Percentiles rank a stretch among this genome's conserved stretches.
phyloP scores from a whole-genome alignment of 192 early-diverging fungal genomes.

The Piromyces finnis region DNA sequence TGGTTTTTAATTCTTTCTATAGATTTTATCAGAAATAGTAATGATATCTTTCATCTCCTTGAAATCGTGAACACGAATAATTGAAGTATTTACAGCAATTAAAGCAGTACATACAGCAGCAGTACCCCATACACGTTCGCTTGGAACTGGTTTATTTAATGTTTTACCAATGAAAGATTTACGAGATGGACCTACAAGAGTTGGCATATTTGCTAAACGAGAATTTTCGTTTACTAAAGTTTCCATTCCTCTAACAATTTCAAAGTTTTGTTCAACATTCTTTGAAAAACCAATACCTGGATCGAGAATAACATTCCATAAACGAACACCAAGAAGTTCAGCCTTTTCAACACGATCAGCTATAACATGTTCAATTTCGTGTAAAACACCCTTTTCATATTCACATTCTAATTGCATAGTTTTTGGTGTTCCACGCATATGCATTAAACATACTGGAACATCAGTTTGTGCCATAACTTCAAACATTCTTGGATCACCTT shows the following conservation, averaged over 20 bases:
- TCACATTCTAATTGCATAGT: slow-evolving; percentile 64
- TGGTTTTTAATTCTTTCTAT: too few relatives aligned
- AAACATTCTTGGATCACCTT: slow-evolving; percentile 59
- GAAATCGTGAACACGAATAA: slow-evolving; percentile 90
- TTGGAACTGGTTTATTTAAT: slow-evolving; percentile 34
- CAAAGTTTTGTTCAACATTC: slow-evolving; percentile 66
- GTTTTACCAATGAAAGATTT: slow-evolving; percentile 82
- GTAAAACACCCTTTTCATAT: slow-evolving; percentile 53
- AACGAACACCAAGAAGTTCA: slow-evolving; percentile 56
- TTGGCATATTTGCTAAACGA: slow-evolving; percentile 49
- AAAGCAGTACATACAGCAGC: slow-evolving; percentile 72
- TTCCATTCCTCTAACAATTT: slow-evolving; percentile 54
- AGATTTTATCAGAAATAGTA: slow-evolving; percentile 50
- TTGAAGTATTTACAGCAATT: slow-evolving; percentile 58
- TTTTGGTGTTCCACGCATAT: slow-evolving; percentile 86
- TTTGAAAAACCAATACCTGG: slow-evolving; percentile 98
- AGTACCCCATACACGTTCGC: slow-evolving; percentile 67
- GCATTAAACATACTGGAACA: slow-evolving; percentile 85
- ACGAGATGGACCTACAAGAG: slow-evolving; percentile 75
- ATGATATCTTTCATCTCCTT: slow-evolving; percentile 81
- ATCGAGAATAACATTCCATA: slow-evolving; percentile 96
- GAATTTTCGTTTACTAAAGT: slow-evolving; percentile 13
- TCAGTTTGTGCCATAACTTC: slow-evolving; percentile 52
- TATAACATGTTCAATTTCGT: slow-evolving; percentile 26
- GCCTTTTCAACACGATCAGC: slow-evolving; percentile 40